Base-by-base conservation (phyloP, 2,329 filamentous ascomycete genomes). In the Exophiala sideris region DNA sequence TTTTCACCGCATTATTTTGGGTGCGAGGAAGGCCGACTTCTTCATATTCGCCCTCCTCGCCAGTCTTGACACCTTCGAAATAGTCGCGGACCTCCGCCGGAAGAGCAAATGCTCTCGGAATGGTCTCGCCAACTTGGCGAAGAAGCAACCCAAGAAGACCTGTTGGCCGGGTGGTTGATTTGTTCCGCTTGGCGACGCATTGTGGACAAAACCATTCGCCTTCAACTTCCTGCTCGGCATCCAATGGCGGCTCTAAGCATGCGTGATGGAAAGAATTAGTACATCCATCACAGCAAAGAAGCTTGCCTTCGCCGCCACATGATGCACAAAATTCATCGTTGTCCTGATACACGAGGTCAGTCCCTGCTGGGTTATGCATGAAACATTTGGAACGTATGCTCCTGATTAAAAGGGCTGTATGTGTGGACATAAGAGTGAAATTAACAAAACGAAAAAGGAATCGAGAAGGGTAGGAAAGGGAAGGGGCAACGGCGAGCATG, bases 211-310 rank as follows among this genome's bases (percentile, higher is more conserved):
- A 94, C 89, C 91, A 97, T 55, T 79, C 73, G 64, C 90, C 87
- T 54, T 88, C 84, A 9, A 86, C 85, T 54, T 86, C 76, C 56
- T 76, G 70, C 50, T 79, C 77, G 46, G 82, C 79, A 51, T 84
- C 79, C 62, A 90, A 76, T 36, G 89, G 87, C 58, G 92, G 91
- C 70, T 95, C 87, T 62, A 94, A 83, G 70, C 94, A 97, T 56
- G 83, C 80, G 68, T 94, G 90, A 72, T 97, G 94, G 72, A 95
- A 96, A 5, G 91, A 89, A 62, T 89, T 84, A 57, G 86, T 83
- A 73, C 94, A 99, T 59, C 88, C 89, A 74, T 97, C 94, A 71
- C 94, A 99, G 73, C 91, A 96, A 61, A 97, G 80, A 59, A 99
- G 81, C 63, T 90, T 84, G 53, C 92, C 92, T 62, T 84, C 87